Base-by-base conservation (phyloP, 2,329 filamentous ascomycete genomes). In the Orbilia brochopaga region DNA sequence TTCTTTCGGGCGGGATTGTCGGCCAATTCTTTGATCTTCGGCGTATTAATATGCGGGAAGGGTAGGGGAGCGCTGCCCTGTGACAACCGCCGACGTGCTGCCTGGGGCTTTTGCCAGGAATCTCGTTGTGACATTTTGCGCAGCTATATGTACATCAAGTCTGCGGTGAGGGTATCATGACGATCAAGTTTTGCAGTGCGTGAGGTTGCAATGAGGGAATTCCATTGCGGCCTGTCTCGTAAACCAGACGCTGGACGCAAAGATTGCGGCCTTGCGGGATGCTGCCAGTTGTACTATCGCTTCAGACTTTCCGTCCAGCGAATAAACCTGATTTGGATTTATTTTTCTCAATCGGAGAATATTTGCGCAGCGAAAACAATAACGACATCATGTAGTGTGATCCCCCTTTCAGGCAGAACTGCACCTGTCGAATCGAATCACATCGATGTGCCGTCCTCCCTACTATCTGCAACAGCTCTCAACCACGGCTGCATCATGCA, bases 401-500 rank as follows among this genome's bases (percentile, higher is more conserved):
- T 6, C n/a, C n/a, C 19, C 8, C 8, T 48, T 21, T 48, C 44
- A 48, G 15, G n/a, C 17, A 48, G 15, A 57, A 59, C 53, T 21
- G 21, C 54, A 48, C 24, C 35, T 17, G 13, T 46, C n/a, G 27
- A 64, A 46, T 59, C 66, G 54, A 70, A 63, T 70, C 66, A 70
- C 21, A 50, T 59, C 46, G 35, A 48, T 35, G 37, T 35, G 42
- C 32, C 32, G 58, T 53, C 59, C 58, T 64, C 66, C 65, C n/a
- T n/a, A 32, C 8, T 5, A 62, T 69, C 55, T 57, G 48, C 19
- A 60, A 44, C 48, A 51, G 35, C 53, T 17, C 40, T 40, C 37
- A 64, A 59, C 54, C 48, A 59, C 48, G 21, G 50, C 37, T 60
- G 66, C 66, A 70, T 70, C 35, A 70, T 64, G 66, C 66, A 70